Conservation (phyloP, 208 protist species). For the Novymonas esmeraldas region DNA sequence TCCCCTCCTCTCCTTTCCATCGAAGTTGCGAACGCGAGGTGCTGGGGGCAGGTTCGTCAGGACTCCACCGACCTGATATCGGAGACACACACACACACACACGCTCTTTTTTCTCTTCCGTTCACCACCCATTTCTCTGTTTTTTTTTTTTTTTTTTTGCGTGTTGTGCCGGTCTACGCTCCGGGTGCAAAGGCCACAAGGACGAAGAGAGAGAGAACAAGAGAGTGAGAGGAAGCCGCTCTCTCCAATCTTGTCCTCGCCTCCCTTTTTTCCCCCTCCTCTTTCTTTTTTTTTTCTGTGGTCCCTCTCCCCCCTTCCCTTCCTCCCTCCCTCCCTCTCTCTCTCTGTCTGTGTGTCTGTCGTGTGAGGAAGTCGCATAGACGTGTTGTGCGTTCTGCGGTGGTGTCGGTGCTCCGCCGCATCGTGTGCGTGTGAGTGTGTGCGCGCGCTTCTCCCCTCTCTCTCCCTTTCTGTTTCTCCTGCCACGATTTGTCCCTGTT, state of each 20-base stretch:
- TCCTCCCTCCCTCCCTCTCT: constrained; percentile 3
- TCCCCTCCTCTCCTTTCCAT: too few species aligned
- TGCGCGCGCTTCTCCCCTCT: neutral
- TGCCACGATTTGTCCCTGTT: too few species aligned
- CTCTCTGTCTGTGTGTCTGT: neutral
- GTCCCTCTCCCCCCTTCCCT: neutral
- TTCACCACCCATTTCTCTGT: neutral
- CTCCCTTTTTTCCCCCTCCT: constrained; percentile 6
- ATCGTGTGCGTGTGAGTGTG: neutral
- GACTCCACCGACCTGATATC: too few species aligned
- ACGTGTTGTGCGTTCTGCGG: neutral
- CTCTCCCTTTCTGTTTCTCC: neutral
- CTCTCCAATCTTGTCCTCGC: too few species aligned
- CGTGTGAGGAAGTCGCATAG: neutral
- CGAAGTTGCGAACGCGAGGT: too few species aligned
- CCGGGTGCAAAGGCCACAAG: too few species aligned
- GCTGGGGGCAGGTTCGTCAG: too few species aligned
- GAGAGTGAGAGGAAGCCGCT: too few species aligned
- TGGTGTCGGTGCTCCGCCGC: too few species aligned
- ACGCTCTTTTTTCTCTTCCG: neutral
- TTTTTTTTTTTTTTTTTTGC: neutral
- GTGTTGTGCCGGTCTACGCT: too few species aligned
- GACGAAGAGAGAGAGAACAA: too few species aligned
- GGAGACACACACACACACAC: too few species aligned
- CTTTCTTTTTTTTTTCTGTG: constrained; percentile 7